Conservation (phyloP, 2,329 filamentous ascomycete genomes). For the Parasarocladium wereldwijsianum region DNA sequence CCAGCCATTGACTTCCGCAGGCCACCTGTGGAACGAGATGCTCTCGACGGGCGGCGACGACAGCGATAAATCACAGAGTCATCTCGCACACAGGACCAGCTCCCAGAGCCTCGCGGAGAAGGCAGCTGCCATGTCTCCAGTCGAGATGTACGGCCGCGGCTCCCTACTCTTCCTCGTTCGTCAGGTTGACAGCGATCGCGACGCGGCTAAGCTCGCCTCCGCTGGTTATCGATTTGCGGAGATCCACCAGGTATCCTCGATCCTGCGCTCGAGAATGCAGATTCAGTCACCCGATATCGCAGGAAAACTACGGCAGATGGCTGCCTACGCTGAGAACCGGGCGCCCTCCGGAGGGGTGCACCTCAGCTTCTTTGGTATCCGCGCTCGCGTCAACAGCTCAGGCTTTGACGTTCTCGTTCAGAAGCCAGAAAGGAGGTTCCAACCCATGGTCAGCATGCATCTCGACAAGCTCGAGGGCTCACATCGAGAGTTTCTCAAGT, state of each 20-base stretch:
- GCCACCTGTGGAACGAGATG: conserved; percentile 63
- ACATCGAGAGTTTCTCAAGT: conserved; percentile 38
- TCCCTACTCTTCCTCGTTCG: conserved; percentile 72
- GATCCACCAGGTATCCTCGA: conserved; percentile 49
- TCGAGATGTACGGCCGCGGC: conserved; percentile 45
- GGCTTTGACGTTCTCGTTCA: conserved; percentile 51
- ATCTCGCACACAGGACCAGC: conserved; percentile 9
- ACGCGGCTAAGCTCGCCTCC: conserved; percentile 50
- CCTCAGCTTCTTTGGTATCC: conserved; percentile 42
- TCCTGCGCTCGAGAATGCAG: conserved; percentile 60
- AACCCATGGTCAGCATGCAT: conserved; percentile 44
- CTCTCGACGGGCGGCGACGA: conserved; percentile 45
- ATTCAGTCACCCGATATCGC: conserved; percentile 50
- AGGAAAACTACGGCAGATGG: conserved; percentile 48
- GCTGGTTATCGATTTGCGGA: conserved; percentile 68
- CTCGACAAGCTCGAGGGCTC: conserved; percentile 35
- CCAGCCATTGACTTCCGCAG: conserved; percentile 46
- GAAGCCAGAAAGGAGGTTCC: conserved; percentile 38
- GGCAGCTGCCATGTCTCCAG: conserved; percentile 11
- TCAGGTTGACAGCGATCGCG: conserved; percentile 38
- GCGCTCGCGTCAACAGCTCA: conserved; percentile 32
- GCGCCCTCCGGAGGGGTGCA: conserved; percentile 33
- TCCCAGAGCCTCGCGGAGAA: conserved; percentile 26
- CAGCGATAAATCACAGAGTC: conserved; percentile 9
- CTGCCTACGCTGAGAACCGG: conserved; percentile 32